These are phyloP conservation scores for Vickermania spadyakhi DNA, from an alignment of 208 protist species.

Conservation along the genomic window DNA sequence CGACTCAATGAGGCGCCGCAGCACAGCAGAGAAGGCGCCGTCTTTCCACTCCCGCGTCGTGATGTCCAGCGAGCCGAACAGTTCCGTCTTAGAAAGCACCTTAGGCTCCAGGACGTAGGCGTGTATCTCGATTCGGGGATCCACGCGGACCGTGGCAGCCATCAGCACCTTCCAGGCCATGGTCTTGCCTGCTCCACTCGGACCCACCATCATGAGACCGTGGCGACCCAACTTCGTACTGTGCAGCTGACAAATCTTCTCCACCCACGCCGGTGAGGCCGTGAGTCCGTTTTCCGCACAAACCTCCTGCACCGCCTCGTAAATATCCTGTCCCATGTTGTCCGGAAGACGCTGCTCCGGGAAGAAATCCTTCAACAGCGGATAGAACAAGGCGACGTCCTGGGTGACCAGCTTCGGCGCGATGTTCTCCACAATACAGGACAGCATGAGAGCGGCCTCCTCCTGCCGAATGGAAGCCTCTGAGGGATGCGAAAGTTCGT, in stretches of 20 bases:
- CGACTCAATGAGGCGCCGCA: constrained; percentile 92
- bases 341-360: constrained; percentile 65
- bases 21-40: constrained; percentile 97
- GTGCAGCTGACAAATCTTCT: constrained; percentile 97
- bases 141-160: constrained; percentile 84
- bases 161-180: constrained; percentile 92
- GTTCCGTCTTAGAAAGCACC: constrained; percentile 95
- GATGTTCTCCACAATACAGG: constrained; percentile 93
- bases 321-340: constrained; percentile 42
- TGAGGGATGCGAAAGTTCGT: neutral
- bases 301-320: constrained; percentile 60
- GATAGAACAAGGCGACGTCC: constrained; percentile 93
- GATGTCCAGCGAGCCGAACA: constrained; percentile 97
- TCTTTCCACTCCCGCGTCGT: constrained; percentile 99
- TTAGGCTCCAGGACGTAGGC: constrained; percentile 98
- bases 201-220: constrained; percentile 99
- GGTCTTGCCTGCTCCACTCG: constrained; percentile 97
- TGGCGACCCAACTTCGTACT: constrained; percentile 96
- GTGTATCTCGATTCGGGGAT: constrained; percentile 49
- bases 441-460: constrained; percentile 88
- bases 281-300: constrained; percentile 62
- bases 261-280: constrained; percentile 86
- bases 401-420: constrained; percentile 97
- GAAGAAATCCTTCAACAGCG: constrained; percentile 96
- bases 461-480: constrained; percentile 29